Evolutionary conservation across 2,329 filamentous ascomycete species (phyloP), one percentile per base, ranked within the genome.

Genomic region (Pestalotiopsis fici): DNA sequence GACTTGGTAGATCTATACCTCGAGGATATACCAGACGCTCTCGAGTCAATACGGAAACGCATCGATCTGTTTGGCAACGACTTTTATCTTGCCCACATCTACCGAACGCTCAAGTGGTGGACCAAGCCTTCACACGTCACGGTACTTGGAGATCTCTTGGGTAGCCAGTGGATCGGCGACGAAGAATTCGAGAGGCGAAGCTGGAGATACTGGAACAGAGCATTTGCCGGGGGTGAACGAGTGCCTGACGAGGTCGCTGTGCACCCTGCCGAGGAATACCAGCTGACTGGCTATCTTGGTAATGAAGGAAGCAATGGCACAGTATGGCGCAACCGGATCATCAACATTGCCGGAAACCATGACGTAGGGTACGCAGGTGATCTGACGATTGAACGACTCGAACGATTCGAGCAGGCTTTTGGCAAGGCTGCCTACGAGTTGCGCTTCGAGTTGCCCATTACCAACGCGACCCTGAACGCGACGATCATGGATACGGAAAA

Each of bases 321-420:
- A 5, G 78, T 80, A 2, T 98, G 96, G 96, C 80, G 85, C n/a
- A 86, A 83, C 54, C 88, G 92, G 66, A 85, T 98, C 70, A 94
- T 99, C 77, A 97, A 97, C 72, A 89, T 98, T 28, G 94, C 90
- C 0, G 96, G 96, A 1, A 99, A 99, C 76, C 96, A 99, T 77
- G 96, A 99, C 78, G 91, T 99, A 75, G 96, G 96, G 39, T 99
- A 99, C 77, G 94, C 95, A 0, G 96, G 96, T 3, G 96, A 99
- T 78, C 86, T 98, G 69, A 94, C 91, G 54, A 81, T 86, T n/a
- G 85, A 89, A 69, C 89, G 94, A 3, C 84, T 98, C 65, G 83
- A 88, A 31, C 88, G 96, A 1, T 99, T 98, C 76, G 94, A 97
- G 80, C 85, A 86, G 25, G 87, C 88, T 1, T 99, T 97, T 81